These are phyloP conservation scores for Canavalia ensiformis DNA, from an alignment of 306 rosid species.

Conservation along the genomic window DNA sequence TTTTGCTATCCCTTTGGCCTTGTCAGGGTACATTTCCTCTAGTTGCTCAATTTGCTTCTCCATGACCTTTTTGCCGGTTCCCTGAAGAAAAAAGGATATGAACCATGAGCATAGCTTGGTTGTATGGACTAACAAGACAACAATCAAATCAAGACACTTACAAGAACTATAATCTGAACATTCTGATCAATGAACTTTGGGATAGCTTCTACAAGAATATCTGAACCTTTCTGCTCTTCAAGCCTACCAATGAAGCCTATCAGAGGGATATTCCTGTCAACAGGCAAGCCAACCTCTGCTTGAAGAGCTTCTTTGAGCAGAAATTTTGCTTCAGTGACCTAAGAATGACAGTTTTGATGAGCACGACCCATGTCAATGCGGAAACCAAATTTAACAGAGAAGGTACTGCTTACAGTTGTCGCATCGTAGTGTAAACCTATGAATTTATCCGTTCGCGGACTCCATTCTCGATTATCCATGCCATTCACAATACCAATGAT, in stretches of 20 bases:
- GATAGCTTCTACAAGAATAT: slow-evolving; percentile 86
- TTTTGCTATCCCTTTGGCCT: slow-evolving; percentile 72
- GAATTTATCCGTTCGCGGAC: slow-evolving; percentile 70
- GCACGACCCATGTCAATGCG: slow-evolving; percentile 7
- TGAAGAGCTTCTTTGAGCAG: slow-evolving; percentile 91
- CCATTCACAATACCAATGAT: slow-evolving; percentile 77
- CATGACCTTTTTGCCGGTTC: slow-evolving; percentile 80
- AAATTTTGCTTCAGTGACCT: slow-evolving; percentile 78
- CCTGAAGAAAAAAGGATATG: slow-evolving; percentile 51
- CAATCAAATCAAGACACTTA: slow-evolving; percentile 48
- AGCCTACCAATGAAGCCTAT: slow-evolving; percentile 94
- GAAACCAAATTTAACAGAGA: not conserved
- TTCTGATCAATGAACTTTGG: slow-evolving; percentile 63
- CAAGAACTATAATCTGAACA: slow-evolving; percentile 86
- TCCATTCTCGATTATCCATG: slow-evolving; percentile 88
- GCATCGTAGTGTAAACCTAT: slow-evolving; percentile 65
- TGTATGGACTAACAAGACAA: not conserved
- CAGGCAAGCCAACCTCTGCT: slow-evolving; percentile 93
- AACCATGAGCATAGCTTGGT: slow-evolving; percentile 32
- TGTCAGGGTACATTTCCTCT: slow-evolving; percentile 65
- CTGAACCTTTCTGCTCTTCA: slow-evolving; percentile 99
- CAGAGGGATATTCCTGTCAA: slow-evolving; percentile 78
- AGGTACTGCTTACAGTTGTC: slow-evolving; percentile 62
- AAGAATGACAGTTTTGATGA: slow-evolving; percentile 40
- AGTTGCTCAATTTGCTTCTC: slow-evolving; percentile 72